phyloP scores from a whole-genome alignment of 1,284 basidiomycete genomes.

The Neolentinus lepideus region DNA sequence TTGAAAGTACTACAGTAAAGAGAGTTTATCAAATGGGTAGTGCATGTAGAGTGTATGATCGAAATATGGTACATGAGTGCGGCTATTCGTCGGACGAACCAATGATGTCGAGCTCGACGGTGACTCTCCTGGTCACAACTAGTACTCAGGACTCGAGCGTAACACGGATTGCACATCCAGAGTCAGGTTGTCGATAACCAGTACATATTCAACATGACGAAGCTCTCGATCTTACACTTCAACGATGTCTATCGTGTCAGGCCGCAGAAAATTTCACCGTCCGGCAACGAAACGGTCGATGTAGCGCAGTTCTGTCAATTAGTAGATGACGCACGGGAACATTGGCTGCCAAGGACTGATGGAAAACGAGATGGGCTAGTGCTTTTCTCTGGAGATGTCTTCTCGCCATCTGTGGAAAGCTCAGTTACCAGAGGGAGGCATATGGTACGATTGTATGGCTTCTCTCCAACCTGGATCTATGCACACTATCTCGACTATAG shows the following conservation, averaged over 20 bases:
- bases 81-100: too few relatives aligned
- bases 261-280: conserved; percentile 55
- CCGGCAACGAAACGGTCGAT: conserved; percentile 56
- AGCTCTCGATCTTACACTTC: conserved; percentile 45
- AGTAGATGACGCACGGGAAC: conserved; percentile 47
- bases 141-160: too few relatives aligned
- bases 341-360: conserved; percentile 43
- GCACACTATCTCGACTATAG: conserved; percentile 25
- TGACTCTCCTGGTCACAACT: too few relatives aligned
- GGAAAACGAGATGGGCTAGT: conserved; percentile 65
- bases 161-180: too few relatives aligned
- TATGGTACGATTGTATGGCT: conserved; percentile 51
- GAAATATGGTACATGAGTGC: too few relatives aligned
- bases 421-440: conserved; percentile 87
- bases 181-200: not conserved
- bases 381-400: conserved; percentile 86
- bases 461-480: not conserved
- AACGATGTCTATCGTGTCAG: conserved; percentile 75
- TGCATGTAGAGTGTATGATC: too few relatives aligned
- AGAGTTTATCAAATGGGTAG: too few relatives aligned
- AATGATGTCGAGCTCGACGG: too few relatives aligned
- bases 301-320: conserved; percentile 68
- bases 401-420: conserved; percentile 82
- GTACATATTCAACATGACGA: conserved; percentile 13
- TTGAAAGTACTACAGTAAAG: too few relatives aligned